phyloP scores from a whole-genome alignment of 805 yeast species.

The Wickerhamomyces queroliae region DNA sequence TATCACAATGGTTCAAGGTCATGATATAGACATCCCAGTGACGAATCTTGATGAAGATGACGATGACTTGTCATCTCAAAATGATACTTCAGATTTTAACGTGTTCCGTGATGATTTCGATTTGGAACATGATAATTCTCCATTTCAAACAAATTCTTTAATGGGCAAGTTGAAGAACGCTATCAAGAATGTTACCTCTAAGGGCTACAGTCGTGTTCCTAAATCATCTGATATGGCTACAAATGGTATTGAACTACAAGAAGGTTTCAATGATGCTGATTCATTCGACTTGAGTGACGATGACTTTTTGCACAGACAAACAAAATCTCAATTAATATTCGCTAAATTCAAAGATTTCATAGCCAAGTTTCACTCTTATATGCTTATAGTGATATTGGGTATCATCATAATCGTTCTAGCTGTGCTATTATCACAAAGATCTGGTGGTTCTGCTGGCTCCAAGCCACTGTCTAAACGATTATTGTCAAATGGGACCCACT shows the following conservation, averaged over 20 bases:
- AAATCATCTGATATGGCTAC: conserved; percentile 4
- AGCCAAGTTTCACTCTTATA: conserved; percentile 5
- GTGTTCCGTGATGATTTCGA: conserved; percentile 22
- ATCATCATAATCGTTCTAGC: conserved; percentile 14
- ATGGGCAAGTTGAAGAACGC: conserved; percentile 7
- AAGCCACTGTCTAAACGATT: neutral
- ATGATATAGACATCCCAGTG: conserved; percentile 47
- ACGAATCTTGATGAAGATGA: conserved; percentile 44
- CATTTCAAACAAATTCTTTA: conserved; percentile 6
- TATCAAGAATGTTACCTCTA: conserved; percentile 2
- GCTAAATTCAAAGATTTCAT: neutral
- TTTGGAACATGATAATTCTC: conserved; percentile 6
- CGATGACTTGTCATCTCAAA: conserved; percentile 22
- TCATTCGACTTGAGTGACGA: conserved; percentile 24
- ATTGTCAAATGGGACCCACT: conserved; percentile 19
- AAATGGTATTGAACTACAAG: conserved; percentile 20
- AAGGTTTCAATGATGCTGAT: conserved; percentile 12
- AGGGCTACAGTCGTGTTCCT: conserved; percentile 12
- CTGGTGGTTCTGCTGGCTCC: neutral
- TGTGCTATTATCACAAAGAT: conserved; percentile 9
- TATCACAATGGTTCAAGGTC: conserved; percentile 14
- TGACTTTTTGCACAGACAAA: conserved; percentile 18
- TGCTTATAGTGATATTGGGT: conserved; percentile 6
- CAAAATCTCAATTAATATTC: conserved; percentile 2
- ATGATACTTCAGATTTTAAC: conserved; percentile 13